Conservation (phyloP, 2,329 filamentous ascomycete species). For the Epicoccum sorghinum region DNA sequence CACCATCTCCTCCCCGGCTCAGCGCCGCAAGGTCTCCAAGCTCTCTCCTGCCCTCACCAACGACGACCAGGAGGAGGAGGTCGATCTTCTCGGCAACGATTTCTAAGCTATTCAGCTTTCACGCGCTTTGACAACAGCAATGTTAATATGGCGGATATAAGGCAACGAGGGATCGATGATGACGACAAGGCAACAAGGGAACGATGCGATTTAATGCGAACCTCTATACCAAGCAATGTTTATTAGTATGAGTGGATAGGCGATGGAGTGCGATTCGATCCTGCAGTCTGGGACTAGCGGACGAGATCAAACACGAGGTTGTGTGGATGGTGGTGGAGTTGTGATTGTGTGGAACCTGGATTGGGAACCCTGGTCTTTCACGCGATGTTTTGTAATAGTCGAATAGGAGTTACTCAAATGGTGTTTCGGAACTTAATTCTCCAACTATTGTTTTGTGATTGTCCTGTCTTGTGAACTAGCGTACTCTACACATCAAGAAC, state of each 20-base stretch:
- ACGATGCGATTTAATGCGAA: conserved; percentile 1
- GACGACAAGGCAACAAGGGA: not conserved
- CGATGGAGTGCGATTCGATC: conserved; percentile 7
- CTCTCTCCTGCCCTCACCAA: conserved; percentile 32
- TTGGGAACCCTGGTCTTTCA: conserved; percentile 30
- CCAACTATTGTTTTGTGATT: too few species aligned
- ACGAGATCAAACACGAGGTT: conserved; percentile 4
- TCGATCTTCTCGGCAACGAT: conserved; percentile 31
- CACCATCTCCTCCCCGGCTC: conserved; percentile 13
- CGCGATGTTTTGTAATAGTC: conserved; percentile 21
- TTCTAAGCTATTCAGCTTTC: conserved; percentile 16
- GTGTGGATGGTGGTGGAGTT: conserved; percentile 1
- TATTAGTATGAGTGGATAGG: not conserved
- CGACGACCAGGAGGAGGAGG: conserved; percentile 46
- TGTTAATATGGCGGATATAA: not conserved
- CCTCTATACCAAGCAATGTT: conserved; percentile 6
- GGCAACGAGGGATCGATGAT: not conserved
- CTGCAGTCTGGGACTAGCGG: conserved; percentile 13
- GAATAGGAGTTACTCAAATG: conserved; percentile 4
- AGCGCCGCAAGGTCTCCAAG: conserved; percentile 17
- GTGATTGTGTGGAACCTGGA: conserved; percentile 23
- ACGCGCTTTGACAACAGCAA: conserved; percentile 3
- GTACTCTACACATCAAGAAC: too few species aligned
- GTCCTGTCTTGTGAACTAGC: too few species aligned
- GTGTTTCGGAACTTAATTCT: not conserved